Percentiles rank a stretch among this genome's conserved stretches.
Evolutionary conservation across 164 flowering plant species (phyloP).

Genomic region (Brasenia schreberi): DNA sequence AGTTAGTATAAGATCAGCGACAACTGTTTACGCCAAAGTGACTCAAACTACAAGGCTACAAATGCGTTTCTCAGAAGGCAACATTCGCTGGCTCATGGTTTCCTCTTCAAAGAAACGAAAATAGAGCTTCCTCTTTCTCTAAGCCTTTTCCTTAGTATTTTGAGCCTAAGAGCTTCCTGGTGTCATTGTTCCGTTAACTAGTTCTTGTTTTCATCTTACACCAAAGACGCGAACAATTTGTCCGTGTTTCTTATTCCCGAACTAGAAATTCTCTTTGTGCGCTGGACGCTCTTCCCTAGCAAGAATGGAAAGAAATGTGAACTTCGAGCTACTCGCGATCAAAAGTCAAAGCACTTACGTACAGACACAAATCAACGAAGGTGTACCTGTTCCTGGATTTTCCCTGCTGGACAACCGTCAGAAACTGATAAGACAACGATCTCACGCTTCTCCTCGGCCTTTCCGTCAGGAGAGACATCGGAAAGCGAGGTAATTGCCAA

Average conservation of each 20-base stretch:
- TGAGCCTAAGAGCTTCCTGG: too few relatives aligned
- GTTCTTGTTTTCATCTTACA: neutral
- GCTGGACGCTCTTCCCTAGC: neutral
- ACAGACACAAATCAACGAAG: neutral
- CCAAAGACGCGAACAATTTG: neutral
- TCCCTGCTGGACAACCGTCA: neutral
- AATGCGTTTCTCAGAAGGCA: neutral
- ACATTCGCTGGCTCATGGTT: neutral
- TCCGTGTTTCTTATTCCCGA: neutral
- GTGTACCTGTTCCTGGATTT: neutral
- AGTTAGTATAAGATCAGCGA: too few relatives aligned
- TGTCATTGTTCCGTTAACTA: neutral
- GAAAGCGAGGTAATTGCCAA: neutral
- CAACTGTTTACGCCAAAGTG: too few relatives aligned
- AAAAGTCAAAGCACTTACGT: neutral
- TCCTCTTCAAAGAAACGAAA: neutral
- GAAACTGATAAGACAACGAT: neutral
- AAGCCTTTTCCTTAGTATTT: too few relatives aligned
- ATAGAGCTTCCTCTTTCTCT: too few relatives aligned
- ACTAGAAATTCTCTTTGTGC: neutral
- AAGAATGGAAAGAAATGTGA: neutral
- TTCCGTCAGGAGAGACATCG: neutral
- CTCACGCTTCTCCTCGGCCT: neutral
- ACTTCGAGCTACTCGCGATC: neutral
- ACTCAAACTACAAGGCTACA: too few relatives aligned